Conservation (phyloP, 2,329 filamentous ascomycete genomes). For the Parasarocladium wereldwijsianum region DNA sequence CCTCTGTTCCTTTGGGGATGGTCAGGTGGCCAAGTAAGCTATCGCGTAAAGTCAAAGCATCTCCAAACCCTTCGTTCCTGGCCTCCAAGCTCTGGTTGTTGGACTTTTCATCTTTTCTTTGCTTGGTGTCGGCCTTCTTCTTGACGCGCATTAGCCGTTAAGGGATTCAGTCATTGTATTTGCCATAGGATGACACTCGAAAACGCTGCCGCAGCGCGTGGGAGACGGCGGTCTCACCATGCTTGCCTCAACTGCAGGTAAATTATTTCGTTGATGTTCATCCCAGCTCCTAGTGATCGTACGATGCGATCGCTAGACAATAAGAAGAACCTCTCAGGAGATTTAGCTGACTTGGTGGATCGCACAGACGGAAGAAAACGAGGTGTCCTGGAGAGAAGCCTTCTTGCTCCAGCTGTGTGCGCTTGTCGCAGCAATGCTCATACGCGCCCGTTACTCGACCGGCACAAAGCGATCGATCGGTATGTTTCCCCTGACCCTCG, state of each 20-base stretch:
- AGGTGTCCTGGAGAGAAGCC: slow-evolving; percentile 36
- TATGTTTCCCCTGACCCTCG: slow-evolving; percentile 13
- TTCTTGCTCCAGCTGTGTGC: slow-evolving; percentile 32
- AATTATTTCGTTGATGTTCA: slow-evolving; percentile 7
- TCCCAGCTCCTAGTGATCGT: neutral
- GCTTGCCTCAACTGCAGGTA: slow-evolving; percentile 33
- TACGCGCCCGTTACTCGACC: slow-evolving; percentile 24
- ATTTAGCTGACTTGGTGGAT: too few relatives aligned
- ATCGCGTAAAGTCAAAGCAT: too few relatives aligned
- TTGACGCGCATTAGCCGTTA: too few relatives aligned
- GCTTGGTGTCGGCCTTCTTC: too few relatives aligned
- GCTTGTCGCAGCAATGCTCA: slow-evolving; percentile 30
- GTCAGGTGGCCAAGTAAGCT: too few relatives aligned
- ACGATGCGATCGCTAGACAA: too few relatives aligned
- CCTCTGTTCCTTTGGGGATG: too few relatives aligned
- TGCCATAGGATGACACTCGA: slow-evolving; percentile 5
- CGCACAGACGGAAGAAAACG: slow-evolving; percentile 27
- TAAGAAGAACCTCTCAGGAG: too few relatives aligned
- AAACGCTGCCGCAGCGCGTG: slow-evolving; percentile 18
- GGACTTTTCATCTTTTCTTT: too few relatives aligned
- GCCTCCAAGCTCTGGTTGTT: too few relatives aligned
- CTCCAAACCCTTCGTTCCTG: too few relatives aligned
- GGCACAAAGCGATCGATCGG: slow-evolving; percentile 26
- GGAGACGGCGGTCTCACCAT: slow-evolving; percentile 24
- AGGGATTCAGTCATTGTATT: too few relatives aligned